Evolutionary conservation across 495 filamentous ascomycete species (phyloP), one percentile per base, ranked within the genome.

Genomic region (Cryomyces antarcticus): DNA sequence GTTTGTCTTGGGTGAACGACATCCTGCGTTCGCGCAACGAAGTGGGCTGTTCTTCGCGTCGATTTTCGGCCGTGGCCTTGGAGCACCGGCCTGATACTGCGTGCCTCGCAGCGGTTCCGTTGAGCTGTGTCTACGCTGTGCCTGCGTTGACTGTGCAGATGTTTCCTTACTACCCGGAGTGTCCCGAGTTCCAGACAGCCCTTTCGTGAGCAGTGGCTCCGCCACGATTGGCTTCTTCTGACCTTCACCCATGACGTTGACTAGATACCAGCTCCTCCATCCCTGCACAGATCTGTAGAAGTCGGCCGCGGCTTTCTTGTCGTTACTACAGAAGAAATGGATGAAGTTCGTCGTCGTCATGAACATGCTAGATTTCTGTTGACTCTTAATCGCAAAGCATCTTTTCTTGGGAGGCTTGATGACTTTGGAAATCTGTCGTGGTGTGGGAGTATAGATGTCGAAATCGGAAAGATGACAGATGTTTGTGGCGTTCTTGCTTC

Each of bases 391-490:
- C 4, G 83, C 87, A 53, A 78, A 87, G 57, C 83, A 93, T 43
- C 77, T 65, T 52, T 79, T 73, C 27, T 75, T 73, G 28, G 78
- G 70, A 5, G 71, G 61, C 39, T 55, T 61, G 42, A 64, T 52
- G 41, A 55, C 53, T 44, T 57, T 59, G 7, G 45, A 6, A 27
- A 49, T 13, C 46, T 80, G 72, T 10, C 71, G 68, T 34, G 74
- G 66, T 4, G 71, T 78, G 7, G 82, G 78, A 6, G 67, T 71
- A 58, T 93, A 94, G 35, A 93, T 80, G 50, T 97, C 89, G 51
- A 88, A 97, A 57, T 95, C 89, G 7, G 86, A 83, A 10, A 97
- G 58, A 57, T 93, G 82, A 54, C 92, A 95, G 30, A 89, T 64
- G 46, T 72, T 79, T 0, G 65, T 57, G 7, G 61, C 54, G 40